Percentiles rank a stretch among this genome's conserved stretches.
Evolutionary conservation across 176 grass and related monocot genomes (phyloP).

Genomic region (Bothriochloa decipiens): DNA sequence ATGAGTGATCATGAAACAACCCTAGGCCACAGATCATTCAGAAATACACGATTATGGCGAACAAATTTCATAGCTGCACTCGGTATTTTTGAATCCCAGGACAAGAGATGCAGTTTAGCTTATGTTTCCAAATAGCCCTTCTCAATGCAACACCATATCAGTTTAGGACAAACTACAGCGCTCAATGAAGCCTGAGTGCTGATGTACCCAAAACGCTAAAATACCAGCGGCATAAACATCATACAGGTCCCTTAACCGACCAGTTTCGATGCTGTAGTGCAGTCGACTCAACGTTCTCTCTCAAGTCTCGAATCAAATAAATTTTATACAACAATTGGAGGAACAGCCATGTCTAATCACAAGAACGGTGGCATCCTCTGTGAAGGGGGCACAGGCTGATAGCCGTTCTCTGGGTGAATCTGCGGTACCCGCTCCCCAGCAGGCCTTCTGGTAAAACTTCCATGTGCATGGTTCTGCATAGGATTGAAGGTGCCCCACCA

Average conservation of each 20-base stretch:
- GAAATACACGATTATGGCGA: neutral
- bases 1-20: neutral
- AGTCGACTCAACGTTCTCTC: neutral
- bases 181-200: constrained; percentile 33
- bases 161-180: constrained; percentile 22
- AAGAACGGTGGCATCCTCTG: constrained; percentile 69
- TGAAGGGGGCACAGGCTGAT: constrained; percentile 52
- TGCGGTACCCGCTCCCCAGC: constrained; percentile 50
- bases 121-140: constrained; percentile 23
- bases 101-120: constrained; percentile 23
- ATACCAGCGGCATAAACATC: neutral
- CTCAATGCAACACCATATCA: constrained; percentile 31
- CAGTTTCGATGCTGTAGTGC: neutral
- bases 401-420: constrained; percentile 56
- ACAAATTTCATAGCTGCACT: constrained; percentile 14
- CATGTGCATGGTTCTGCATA: constrained; percentile 59
- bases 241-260: constrained; percentile 5
- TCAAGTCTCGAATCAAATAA: constrained; percentile 37
- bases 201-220: constrained; percentile 3
- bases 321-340: constrained; percentile 37
- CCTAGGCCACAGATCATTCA: neutral
- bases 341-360: constrained; percentile 54
- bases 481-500: constrained; percentile 82
- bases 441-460: constrained; percentile 57
- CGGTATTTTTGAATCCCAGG: neutral